Conservation (phyloP, 352 stramenopile genomes). For the Pelagophyceae sp. region DNA sequence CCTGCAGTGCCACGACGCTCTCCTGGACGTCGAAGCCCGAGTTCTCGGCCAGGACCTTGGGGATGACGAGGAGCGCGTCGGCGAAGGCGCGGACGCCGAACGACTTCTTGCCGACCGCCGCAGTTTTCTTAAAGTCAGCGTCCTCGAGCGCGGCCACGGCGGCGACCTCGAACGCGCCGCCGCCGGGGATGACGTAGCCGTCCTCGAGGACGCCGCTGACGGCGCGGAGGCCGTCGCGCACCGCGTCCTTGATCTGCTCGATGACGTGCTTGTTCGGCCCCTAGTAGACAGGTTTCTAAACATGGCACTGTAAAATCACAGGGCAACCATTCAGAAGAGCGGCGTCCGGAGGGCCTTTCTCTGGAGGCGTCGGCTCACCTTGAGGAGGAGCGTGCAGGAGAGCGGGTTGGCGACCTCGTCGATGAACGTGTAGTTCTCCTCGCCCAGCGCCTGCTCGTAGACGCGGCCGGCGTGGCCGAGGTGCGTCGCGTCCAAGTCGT, state of each 20-base stretch:
- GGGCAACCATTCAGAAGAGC: too few species aligned
- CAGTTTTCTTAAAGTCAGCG: constrained; percentile 56
- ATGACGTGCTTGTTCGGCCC: constrained; percentile 96
- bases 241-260: constrained; percentile 96
- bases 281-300: too few species aligned
- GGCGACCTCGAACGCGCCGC: constrained; percentile 89
- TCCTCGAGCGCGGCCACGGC: constrained; percentile 65
- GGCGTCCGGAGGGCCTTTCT: too few species aligned
- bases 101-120: constrained; percentile 89
- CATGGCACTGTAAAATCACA: too few species aligned
- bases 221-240: constrained; percentile 91
- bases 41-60: constrained; percentile 97
- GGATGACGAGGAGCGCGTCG: constrained; percentile 93
- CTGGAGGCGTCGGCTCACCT: too few species aligned
- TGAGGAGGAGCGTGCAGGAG: constrained; percentile 95
- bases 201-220: constrained; percentile 98
- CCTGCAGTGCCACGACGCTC: constrained; percentile 86
- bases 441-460: constrained; percentile 92
- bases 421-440: constrained; percentile 99
- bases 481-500: constrained; percentile 90
- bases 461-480: constrained; percentile 93
- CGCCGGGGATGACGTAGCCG: constrained; percentile 85
- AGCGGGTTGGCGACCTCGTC: constrained; percentile 92
- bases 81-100: constrained; percentile 95
- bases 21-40: constrained; percentile 90